Conservation (phyloP, 176 grass and related monocot species). For the Neostapfia colusana region DNA sequence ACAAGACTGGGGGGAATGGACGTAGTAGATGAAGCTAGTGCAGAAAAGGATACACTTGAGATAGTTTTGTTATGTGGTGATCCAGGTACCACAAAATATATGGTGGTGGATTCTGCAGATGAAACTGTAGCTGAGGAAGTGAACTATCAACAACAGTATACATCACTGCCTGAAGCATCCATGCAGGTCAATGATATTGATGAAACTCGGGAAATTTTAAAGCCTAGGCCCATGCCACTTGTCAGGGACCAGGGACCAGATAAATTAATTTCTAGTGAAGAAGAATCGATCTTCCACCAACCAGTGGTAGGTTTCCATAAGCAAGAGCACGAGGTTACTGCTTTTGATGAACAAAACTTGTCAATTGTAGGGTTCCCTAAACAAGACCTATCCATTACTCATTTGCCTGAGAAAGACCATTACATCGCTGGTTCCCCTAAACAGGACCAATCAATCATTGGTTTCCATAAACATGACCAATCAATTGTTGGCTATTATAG, state of each 20-base stretch:
- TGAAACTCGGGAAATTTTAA: constrained; percentile 27
- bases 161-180: constrained; percentile 22
- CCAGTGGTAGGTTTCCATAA: not conserved
- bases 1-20: not conserved
- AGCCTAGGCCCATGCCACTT: constrained; percentile 1
- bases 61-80: not conserved
- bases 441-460: constrained; percentile 34
- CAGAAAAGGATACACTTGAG: not conserved
- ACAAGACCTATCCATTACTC: constrained; percentile 10
- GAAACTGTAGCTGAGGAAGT: constrained; percentile 23
- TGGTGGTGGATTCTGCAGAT: not conserved
- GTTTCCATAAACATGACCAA: constrained; percentile 18
- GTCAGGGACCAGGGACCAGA: constrained; percentile 13
- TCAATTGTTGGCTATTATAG: constrained; percentile 25
- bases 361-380: not conserved
- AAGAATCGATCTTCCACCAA: constrained; percentile 11
- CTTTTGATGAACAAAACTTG: constrained; percentile 17
- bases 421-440: not conserved
- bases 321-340: not conserved
- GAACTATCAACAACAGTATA: constrained; percentile 13
- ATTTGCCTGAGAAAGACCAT: not conserved
- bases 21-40: not conserved
- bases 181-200: constrained; percentile 23
- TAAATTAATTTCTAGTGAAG: not conserved
- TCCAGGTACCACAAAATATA: not conserved